Evolutionary conservation across 176 grass and related monocot genomes (phyloP), one percentile per base, ranked within the genome.

Genomic region (Oryza glaberrima): DNA sequence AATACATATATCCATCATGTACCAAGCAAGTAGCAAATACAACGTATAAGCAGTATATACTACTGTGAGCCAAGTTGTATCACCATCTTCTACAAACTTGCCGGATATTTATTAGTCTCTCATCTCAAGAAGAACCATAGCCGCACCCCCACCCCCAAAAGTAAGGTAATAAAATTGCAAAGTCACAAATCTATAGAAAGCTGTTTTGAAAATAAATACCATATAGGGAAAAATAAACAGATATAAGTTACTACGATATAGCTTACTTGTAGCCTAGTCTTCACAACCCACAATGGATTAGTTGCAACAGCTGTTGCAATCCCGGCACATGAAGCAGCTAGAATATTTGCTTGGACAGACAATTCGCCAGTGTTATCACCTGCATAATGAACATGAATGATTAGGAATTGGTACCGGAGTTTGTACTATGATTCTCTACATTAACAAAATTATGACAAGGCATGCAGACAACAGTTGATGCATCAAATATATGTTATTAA

Each of bases 221-320:
- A 79, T 7, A 40, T 19, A 63, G 12, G 35, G 30, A 71, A 71
- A 87, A 77, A 30, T 56, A 79, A 36, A 56, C 6, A 79, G 34
- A 65, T 44, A 67, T 41, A 64, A 81, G 56, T 64, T 58, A 34
- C 7, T 83, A 52, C 69, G 58, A 64, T 66, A 85, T 22, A 82
- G 61, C 84, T 80, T 91, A 97, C 95, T 82, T 97, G 92, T 68
- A 97, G 80, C 86, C 95, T 90, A 77, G 90, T 97, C 89, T 97
- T 97, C 72, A 97, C 90, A 69, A 97, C 95, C 95, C 92, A 97
- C 58, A 97, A 82, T 60, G 95, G 95, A 88, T 97, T 97, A 81
- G 92, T 97, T 52, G 79, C 36, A 81, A 82, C 76, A 81, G 92
- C 86, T 83, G 95, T 94, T 90, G 95, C 81, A 88, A 89, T 84